Base-by-base conservation (phyloP, 805 yeast genomes). In the Candida sakaeoensis region DNA sequence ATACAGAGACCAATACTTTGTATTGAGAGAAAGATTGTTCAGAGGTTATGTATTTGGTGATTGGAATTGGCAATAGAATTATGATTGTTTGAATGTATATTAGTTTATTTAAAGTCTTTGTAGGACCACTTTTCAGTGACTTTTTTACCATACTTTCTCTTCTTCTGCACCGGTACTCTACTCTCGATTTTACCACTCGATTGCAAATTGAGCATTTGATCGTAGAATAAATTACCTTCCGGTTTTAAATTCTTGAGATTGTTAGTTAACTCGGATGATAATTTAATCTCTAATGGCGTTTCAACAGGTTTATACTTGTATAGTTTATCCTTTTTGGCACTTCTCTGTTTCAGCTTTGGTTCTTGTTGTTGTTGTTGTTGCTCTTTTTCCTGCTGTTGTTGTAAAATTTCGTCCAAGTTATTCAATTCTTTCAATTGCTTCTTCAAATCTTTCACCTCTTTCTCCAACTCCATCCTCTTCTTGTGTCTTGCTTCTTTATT, bases 101-200 rank as follows among this genome's bases (percentile, higher is more conserved):
- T 69, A n/a, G n/a, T n/a, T n/a, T n/a, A 82, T 64, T 82, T 82
- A 56, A 85, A 86, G 64, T 91, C 95, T 68, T 91, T 91, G 66
- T 85, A 86, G 24, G 90, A 76, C 95, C 95, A 88, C 65, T 90
- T 91, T 61, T 91, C 96, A 22, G 95, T 85, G 46, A 84, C 64
- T 70, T 84, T 87, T 43, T 75, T 82, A 50, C 79, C 72, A 55
- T 82, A 83, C 58, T 77, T 82, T 57, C 83, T 77, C 59, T 70
- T 77, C 59, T 77, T 79, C 49, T 71, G 72, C 42, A 77, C 79
- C 9, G 83, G 86, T 26, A 81, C 75, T 64, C 97, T 79, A 5
- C 95, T 72, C 62, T 91, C 99, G 41, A 93, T 72, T 55, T 82
- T 77, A 50, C 99, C 99, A 22, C 82, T 72, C 46, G 86, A 78